Evolutionary conservation across 1,139 yeast genomes (phyloP).

Genomic region (Scheffersomyces quercinus): DNA sequence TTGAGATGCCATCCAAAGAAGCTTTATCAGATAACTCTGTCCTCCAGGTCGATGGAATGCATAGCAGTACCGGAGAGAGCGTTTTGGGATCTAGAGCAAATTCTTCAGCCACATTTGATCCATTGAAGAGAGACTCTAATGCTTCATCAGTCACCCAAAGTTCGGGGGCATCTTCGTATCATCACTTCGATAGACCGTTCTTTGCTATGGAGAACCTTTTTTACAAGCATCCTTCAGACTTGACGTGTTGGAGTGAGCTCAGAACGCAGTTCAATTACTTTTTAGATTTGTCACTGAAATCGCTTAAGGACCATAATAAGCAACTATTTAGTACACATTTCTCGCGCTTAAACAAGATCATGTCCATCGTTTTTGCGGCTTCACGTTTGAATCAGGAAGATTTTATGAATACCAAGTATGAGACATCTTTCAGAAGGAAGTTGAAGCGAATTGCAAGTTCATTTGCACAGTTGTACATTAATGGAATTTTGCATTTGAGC

Average conservation of each 20-base stretch:
- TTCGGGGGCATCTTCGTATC: slow-evolving; percentile 33
- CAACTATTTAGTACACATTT: slow-evolving; percentile 54
- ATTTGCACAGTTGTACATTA: slow-evolving; percentile 60
- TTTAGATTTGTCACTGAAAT: slow-evolving; percentile 47
- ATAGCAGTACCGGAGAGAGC: neutral
- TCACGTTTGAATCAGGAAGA: slow-evolving; percentile 55
- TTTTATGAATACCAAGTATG: slow-evolving; percentile 44
- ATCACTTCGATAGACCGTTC: slow-evolving; percentile 45
- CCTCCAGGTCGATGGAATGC: slow-evolving; percentile 8
- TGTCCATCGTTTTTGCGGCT: slow-evolving; percentile 50
- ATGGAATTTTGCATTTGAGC: slow-evolving; percentile 55
- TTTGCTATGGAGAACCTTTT: slow-evolving; percentile 46
- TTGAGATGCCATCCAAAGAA: slow-evolving; percentile 31
- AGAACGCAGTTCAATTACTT: slow-evolving; percentile 46
- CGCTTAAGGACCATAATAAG: slow-evolving; percentile 50
- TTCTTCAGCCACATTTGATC: slow-evolving; percentile 21
- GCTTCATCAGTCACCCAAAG: slow-evolving; percentile 34
- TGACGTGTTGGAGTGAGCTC: slow-evolving; percentile 58
- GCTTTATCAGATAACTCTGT: slow-evolving; percentile 26
- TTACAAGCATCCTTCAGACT: slow-evolving; percentile 57
- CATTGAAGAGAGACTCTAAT: slow-evolving; percentile 41
- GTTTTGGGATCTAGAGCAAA: slow-evolving; percentile 7
- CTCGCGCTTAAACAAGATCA: slow-evolving; percentile 48
- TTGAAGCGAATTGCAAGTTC: slow-evolving; percentile 53
- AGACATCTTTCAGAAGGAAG: slow-evolving; percentile 45